Evolutionary conservation across 2,329 filamentous ascomycete genomes (phyloP), one percentile per base, ranked within the genome.

Genomic region (Penicillium sp.): DNA sequence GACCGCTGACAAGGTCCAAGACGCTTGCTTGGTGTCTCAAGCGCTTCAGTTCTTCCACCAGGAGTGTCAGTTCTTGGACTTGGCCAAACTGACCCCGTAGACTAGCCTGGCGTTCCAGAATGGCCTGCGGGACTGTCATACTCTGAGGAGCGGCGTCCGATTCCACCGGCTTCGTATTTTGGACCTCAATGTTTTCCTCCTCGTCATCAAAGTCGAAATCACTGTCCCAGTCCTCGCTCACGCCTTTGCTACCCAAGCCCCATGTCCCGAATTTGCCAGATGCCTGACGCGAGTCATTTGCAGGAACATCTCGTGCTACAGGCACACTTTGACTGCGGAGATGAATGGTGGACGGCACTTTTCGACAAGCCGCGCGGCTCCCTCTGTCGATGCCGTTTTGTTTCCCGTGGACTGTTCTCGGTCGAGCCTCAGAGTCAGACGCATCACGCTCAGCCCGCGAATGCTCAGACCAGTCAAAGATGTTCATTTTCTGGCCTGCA

Each of bases 211-310:
- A 83, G 41, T 83, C 80, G 53, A 84, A 84, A 54, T 84, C 80
- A 37, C 80, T 79, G 53, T 83, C 80, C 80, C 80, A 84, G 56
- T 84, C 80, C 57, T 84, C 80, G 16, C 76, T 83, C 15, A 80
- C 78, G 32, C 76, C 79, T 55, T 84, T 83, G 59, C 74, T 80
- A 13, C 80, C 80, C 19, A 83, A 68, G n/a, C 78, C 78, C 80
- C 80, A 83, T 3, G 80, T 81, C 27, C 78, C 79, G 55, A 82
- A 83, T 54, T 83, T 83, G 53, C 65, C 62, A 15, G 66, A 67
- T 64, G 78, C 53, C 64, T 78, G 60, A 65, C 73, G 49, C 63
- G 72, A 50, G 60, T 77, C 62, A 57, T 67, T 65, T 65, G 71
- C 58, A 66, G 72, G 51, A 61, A 68, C 47, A 57, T 73, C 67